Percentiles rank a stretch among this genome's conserved stretches.
phyloP scores from a whole-genome alignment of 768 basidiomycete species.

The Favolaschia claudopus region DNA sequence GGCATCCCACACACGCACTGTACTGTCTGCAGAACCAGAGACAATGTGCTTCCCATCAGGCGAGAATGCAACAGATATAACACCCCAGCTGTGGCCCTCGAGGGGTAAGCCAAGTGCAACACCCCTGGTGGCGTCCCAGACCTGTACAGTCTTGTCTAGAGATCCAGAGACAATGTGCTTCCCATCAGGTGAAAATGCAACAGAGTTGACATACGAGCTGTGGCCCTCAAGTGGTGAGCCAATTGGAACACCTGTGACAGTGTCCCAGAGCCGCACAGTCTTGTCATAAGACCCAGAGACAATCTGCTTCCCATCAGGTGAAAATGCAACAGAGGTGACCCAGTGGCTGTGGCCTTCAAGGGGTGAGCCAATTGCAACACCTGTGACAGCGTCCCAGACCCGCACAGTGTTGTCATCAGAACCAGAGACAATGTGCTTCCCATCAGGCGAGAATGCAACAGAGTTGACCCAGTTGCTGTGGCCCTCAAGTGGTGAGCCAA shows the following conservation, averaged over 20 bases:
- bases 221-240: slow-evolving; percentile 17
- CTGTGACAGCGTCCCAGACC: slow-evolving; percentile 22
- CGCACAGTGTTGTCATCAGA: slow-evolving; percentile 24
- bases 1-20: slow-evolving; percentile 16
- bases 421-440: slow-evolving; percentile 28
- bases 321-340: slow-evolving; percentile 18
- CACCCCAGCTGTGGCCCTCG: slow-evolving; percentile 7
- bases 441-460: slow-evolving; percentile 28
- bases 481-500: slow-evolving; percentile 11
- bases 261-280: slow-evolving; percentile 14
- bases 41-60: slow-evolving; percentile 23
- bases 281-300: slow-evolving; percentile 28
- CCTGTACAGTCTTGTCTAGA: slow-evolving; percentile 15
- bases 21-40: slow-evolving; percentile 25
- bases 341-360: slow-evolving; percentile 13
- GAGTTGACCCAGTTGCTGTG: slow-evolving; percentile 18
- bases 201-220: slow-evolving; percentile 11
- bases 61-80: slow-evolving; percentile 23
- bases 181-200: slow-evolving; percentile 29
- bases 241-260: neutral
- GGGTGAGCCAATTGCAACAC: neutral
- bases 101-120: slow-evolving; percentile 1
- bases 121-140: slow-evolving; percentile 21
- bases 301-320: slow-evolving; percentile 22
- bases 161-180: slow-evolving; percentile 30